Evolutionary conservation across 352 stramenopile species (phyloP), one percentile per base, ranked within the genome.

Genomic region (Phytophthora multivora): DNA sequence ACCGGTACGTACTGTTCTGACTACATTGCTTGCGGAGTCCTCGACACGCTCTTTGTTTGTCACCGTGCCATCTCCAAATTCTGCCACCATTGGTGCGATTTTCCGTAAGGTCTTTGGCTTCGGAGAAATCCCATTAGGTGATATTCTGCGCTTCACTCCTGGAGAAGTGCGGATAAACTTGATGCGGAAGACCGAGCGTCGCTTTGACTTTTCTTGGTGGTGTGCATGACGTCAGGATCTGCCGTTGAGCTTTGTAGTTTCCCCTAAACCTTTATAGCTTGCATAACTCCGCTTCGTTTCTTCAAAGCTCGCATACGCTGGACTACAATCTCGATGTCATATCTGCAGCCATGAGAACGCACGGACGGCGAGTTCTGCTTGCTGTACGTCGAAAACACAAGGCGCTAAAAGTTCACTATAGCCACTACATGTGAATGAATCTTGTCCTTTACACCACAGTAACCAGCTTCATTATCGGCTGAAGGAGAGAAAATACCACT

Each of bases 371-470:
- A 46, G 38, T 48, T 73, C 31, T 79, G 68, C 58, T 79, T 68
- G 59, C 71, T 75, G 26, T 49, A 79, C 12, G 62, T 28, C 11
- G 66, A 58, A 26, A 73, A 80, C 11, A 79, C 11, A 79, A 49
- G 7, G 71, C 62, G 40, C 65, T 73, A 40, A 69, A 74, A 16
- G 19, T 43, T 43, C 38, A 43, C 5, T 13, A 43, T 9, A 23
- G 15, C 38, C 4, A 19, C 2, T 6, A 33, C n/a, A n/a, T n/a
- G n/a, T n/a, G n/a, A 13, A 40, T 2, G 15, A 18, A 40, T 40
- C 4, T 40, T 13, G 6, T 40, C 35, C 2, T 40, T 40, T 18
- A 40, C 13, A 40, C 35, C 13, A 40, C n/a, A 8, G 35, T 40
- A 40, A 40, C 15, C 13, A 40, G 15, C 15, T n/a, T 40, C 35